Conservation (phyloP, 1,284 basidiomycete species). For the Rhodotorula sp. region DNA sequence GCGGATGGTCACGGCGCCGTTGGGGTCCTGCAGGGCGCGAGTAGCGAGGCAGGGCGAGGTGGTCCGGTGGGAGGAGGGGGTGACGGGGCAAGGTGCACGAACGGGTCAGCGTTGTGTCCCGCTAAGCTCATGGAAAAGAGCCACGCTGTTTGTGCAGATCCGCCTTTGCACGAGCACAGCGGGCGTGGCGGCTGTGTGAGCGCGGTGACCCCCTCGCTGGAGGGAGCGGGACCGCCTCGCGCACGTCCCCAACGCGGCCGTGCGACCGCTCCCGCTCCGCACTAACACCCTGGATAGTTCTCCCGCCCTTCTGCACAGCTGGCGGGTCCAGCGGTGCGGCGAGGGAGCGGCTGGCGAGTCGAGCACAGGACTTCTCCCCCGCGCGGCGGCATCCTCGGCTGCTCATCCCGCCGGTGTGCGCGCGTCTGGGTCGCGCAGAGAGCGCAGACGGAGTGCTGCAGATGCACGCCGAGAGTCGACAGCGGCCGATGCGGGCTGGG, state of each 20-base stretch:
- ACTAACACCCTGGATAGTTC: background rate
- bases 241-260: too few species aligned
- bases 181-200: too few species aligned
- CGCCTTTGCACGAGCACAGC: too few species aligned
- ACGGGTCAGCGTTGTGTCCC: background rate
- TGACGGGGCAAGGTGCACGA: background rate
- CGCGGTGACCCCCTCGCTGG: too few species aligned
- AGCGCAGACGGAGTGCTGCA: background rate
- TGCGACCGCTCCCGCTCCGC: too few species aligned
- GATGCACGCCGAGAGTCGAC: background rate
- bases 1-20: conserved; percentile 92
- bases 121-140: background rate
- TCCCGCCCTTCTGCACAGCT: background rate
- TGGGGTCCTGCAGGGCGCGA: conserved; percentile 34
- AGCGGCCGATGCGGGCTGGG: background rate
- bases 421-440: background rate
- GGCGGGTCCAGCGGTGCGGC: too few species aligned
- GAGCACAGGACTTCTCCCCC: background rate
- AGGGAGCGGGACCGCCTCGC: too few species aligned
- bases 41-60: background rate
- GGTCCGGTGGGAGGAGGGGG: background rate
- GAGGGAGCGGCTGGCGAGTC: too few species aligned
- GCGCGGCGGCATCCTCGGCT: too few species aligned
- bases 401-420: background rate
- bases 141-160: background rate